Conservation (phyloP, 768 basidiomycete genomes). For the Kwoniella shandongensis region DNA sequence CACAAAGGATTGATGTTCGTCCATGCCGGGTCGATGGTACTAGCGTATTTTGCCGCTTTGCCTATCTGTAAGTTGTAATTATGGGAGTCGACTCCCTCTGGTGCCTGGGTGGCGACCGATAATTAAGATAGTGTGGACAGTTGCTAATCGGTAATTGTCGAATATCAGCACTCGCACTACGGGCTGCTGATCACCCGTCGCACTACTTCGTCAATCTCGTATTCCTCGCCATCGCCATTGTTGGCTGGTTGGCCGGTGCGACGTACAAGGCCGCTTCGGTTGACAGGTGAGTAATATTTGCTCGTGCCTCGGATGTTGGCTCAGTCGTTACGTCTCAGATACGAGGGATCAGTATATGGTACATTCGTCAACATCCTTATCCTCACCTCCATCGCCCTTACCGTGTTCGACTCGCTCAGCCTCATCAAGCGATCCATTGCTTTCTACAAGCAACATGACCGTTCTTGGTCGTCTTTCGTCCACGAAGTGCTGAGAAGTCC, state of each 20-base stretch:
- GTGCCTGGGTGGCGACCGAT: conserved; percentile 4
- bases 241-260: conserved; percentile 69
- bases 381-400: conserved; percentile 57
- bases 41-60: conserved; percentile 79
- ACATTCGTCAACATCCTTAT: conserved; percentile 65
- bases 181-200: conserved; percentile 70
- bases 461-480: conserved; percentile 28
- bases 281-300: conserved; percentile 64
- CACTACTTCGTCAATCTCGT: conserved; percentile 62
- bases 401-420: conserved; percentile 60
- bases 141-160: conserved; percentile 1
- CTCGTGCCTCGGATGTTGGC: background rate
- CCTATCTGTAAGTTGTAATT: conserved; percentile 69
- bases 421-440: conserved; percentile 28
- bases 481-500: conserved; percentile 13
- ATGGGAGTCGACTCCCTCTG: conserved; percentile 11
- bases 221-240: conserved; percentile 64
- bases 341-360: conserved; percentile 62
- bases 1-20: conserved; percentile 63
- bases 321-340: conserved; percentile 36
- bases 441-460: conserved; percentile 18
- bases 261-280: conserved; percentile 78
- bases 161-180: conserved; percentile 71
- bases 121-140: no score
- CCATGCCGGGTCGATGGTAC: conserved; percentile 70